Conservation (phyloP, 306 rosid genomes). For the Glycyrrhiza uralensis region DNA sequence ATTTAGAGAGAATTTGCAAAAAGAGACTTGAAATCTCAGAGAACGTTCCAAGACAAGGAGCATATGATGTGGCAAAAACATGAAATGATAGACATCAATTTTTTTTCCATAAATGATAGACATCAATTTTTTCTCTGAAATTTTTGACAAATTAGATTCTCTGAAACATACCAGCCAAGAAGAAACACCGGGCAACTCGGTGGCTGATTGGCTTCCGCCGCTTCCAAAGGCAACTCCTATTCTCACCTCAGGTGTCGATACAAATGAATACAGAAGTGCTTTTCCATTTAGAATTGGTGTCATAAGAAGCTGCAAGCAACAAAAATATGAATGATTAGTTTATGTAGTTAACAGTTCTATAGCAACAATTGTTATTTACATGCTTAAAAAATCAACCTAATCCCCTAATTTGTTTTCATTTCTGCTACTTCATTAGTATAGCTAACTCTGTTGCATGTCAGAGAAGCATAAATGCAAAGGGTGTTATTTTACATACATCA, state of each 20-base stretch:
- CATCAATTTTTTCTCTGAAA: background rate
- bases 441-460: background rate
- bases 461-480: slow-evolving; percentile 17
- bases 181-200: slow-evolving; percentile 92
- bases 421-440: background rate
- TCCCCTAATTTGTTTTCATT: background rate
- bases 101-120: slow-evolving; percentile 6
- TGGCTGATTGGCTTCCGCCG: slow-evolving; percentile 91
- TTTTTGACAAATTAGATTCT: background rate
- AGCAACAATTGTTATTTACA: background rate
- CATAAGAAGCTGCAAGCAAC: slow-evolving; percentile 73
- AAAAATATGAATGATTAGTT: slow-evolving; percentile 33
- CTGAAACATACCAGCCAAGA: slow-evolving; percentile 75
- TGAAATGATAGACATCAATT: background rate
- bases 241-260: slow-evolving; percentile 83
- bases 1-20: background rate
- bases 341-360: background rate
- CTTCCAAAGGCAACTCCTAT: slow-evolving; percentile 97
- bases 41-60: background rate
- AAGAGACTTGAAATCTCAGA: slow-evolving; percentile 4
- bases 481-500: slow-evolving; percentile 62
- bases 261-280: slow-evolving; percentile 77
- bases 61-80: background rate
- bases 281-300: slow-evolving; percentile 83
- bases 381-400: slow-evolving; percentile 16